Base-by-base conservation (phyloP, 805 yeast species). In the Zygoascus flipseniorum region DNA sequence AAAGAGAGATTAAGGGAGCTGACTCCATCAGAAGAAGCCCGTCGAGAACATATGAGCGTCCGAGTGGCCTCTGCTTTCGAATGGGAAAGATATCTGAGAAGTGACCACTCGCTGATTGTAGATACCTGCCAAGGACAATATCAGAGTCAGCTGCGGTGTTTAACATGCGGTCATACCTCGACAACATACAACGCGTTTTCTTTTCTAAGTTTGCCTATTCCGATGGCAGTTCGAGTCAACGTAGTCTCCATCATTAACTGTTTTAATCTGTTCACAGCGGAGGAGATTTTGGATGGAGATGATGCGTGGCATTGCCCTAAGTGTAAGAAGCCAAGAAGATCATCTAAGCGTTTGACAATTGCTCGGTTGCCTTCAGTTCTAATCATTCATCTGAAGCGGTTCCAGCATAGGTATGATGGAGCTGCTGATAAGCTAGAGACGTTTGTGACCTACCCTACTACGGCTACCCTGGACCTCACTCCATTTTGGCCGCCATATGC, bases 41-140 rank as follows among this genome's bases (percentile, higher is more conserved):
- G 76, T 14, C 73, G 97, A 45, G 98, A 90, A 64, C 69, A 69
- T 28, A 68, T 88, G 62, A 85, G 95, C 0, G 75, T 89, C 1
- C 75, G 96, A 54, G 73, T 86, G 26, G 97, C 96, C 0, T 83
- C 96, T 0, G 79, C 93, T 0, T 80, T 89, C 49, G 97, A 90
- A 65, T 90, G 98, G 98, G 96, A 87, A 62, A 72, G 95, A 54
- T 89, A 89, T 65, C 71, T 88, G 52, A 82, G 81, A 54, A 77
- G 86, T 19, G 89, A 90, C 64, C 82, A 84, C 58, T 88, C 96
- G 42, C 76, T 83, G 1, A 77, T 90, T 23, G 93, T 86, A 1
- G 90, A 86, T 59, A 76, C 81, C 50, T 88, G 88, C 65, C 95
- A 88, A 65, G 98, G 97, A 1, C 97, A 90, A 68, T 86, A 84